Conservation (phyloP, 2,329 filamentous ascomycete species). For the Metarhizium anisopliae region DNA sequence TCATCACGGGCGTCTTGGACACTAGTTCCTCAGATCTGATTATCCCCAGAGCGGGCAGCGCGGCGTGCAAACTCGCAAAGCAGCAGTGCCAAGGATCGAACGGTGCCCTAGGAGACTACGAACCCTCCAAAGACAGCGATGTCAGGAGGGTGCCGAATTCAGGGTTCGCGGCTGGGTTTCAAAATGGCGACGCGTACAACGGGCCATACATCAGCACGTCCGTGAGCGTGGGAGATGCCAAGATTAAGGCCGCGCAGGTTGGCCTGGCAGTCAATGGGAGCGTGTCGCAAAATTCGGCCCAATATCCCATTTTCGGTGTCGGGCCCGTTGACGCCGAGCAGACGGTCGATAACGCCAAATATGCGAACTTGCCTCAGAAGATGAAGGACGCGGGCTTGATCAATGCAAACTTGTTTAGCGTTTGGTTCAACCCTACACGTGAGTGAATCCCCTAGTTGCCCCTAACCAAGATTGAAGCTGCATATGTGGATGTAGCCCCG, state of each 20-base stretch:
- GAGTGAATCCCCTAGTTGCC: background rate
- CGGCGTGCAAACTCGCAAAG: background rate
- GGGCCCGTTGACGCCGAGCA: background rate
- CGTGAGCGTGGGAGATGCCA: background rate
- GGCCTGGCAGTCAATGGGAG: background rate
- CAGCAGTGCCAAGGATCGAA: background rate
- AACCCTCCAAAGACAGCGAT: background rate
- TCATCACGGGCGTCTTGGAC: background rate
- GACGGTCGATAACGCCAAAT: background rate
- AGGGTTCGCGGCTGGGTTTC: background rate
- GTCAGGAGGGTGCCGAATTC: background rate
- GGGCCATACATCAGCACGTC: background rate
- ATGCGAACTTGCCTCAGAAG: background rate
- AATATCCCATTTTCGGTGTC: background rate
- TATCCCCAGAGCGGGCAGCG: background rate
- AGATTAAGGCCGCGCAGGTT: background rate
- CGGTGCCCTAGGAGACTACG: background rate
- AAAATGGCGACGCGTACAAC: background rate
- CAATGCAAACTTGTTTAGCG: background rate
- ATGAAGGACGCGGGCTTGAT: background rate
- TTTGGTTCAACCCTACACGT: background rate
- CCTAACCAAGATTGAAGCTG: too few relatives aligned
- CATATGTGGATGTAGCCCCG: too few relatives aligned
- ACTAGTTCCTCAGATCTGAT: background rate
- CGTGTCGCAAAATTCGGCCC: background rate